Evolutionary conservation across 495 filamentous ascomycete genomes (phyloP).

Genomic region (Apiosordaria backusii): DNA sequence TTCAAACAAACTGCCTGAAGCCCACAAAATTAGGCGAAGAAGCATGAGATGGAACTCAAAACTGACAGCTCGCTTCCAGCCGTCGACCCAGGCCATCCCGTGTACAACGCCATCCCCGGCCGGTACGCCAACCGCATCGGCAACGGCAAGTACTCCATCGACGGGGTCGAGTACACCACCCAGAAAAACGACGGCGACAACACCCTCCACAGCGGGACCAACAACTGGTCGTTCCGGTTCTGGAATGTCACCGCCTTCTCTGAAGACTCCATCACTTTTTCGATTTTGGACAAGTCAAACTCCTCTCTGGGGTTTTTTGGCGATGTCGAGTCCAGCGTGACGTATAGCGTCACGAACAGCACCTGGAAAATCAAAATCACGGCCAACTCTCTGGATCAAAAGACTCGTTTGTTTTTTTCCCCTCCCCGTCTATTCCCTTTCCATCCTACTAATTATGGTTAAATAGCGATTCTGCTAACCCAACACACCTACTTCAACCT

Average conservation of each 20-base stretch:
- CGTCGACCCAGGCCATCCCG: slow-evolving; percentile 46
- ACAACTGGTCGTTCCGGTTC: slow-evolving; percentile 56
- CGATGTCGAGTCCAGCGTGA: slow-evolving; percentile 66
- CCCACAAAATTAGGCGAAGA: slow-evolving; percentile 12
- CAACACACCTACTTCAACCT: slow-evolving; percentile 89
- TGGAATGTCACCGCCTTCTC: slow-evolving; percentile 55
- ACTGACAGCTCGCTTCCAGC: slow-evolving; percentile 25
- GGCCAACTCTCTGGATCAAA: slow-evolving; percentile 46
- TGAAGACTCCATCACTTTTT: slow-evolving; percentile 73
- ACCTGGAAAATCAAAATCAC: slow-evolving; percentile 55
- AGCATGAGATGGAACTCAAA: neutral
- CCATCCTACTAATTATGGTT: too few relatives aligned
- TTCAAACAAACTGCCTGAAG: slow-evolving; percentile 18
- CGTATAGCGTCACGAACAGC: slow-evolving; percentile 56
- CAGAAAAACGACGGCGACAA: slow-evolving; percentile 55
- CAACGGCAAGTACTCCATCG: slow-evolving; percentile 50
- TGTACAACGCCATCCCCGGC: slow-evolving; percentile 51
- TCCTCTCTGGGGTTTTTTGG: slow-evolving; percentile 72
- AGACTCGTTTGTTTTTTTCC: slow-evolving; percentile 42
- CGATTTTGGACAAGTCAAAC: slow-evolving; percentile 60
- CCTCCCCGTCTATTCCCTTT: neutral
- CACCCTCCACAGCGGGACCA: slow-evolving; percentile 57
- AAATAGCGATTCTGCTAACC: slow-evolving; percentile 61
- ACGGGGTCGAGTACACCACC: slow-evolving; percentile 46
- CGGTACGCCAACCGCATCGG: slow-evolving; percentile 58